Conservation (phyloP, 371 early-diverging fungal genomes). For the Blakeslea trispora region DNA sequence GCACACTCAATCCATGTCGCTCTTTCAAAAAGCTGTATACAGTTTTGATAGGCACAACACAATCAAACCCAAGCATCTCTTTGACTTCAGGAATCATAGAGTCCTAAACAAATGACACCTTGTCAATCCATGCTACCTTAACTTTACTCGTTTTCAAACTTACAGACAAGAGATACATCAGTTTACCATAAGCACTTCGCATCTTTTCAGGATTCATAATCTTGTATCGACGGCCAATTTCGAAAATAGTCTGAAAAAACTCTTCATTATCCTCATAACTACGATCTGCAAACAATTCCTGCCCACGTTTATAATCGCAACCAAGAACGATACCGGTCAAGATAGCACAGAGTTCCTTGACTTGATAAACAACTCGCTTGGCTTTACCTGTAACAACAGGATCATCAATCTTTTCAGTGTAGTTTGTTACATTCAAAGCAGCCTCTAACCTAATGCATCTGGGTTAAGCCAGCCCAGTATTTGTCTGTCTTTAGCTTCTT, state of each 20-base stretch:
- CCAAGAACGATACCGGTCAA: constrained; percentile 87
- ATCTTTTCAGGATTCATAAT: constrained; percentile 98
- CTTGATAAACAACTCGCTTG: constrained; percentile 91
- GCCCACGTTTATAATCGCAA: constrained; percentile 85
- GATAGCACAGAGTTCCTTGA: constrained; percentile 93
- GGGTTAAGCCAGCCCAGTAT: background rate
- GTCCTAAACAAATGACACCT: constrained; percentile 54
- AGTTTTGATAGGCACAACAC: constrained; percentile 85
- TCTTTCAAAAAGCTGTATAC: constrained; percentile 78
- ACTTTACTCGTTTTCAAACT: constrained; percentile 2
- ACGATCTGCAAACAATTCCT: constrained; percentile 82
- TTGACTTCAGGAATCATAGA: constrained; percentile 85
- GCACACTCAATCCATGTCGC: constrained; percentile 61
- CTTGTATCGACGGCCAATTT: constrained; percentile 93
- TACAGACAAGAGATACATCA: constrained; percentile 87
- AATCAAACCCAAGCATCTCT: constrained; percentile 80
- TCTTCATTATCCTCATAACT: constrained; percentile 85
- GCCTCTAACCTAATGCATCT: constrained; percentile 71
- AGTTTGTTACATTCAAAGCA: constrained; percentile 87
- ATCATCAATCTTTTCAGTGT: constrained; percentile 90
- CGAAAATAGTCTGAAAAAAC: constrained; percentile 91
- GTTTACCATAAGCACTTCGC: constrained; percentile 92
- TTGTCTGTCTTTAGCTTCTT: constrained; percentile 20
- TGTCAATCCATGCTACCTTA: too few species aligned
- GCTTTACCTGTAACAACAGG: constrained; percentile 79